phyloP scores from a whole-genome alignment of 306 rosid species.

The Trifolium repens region DNA sequence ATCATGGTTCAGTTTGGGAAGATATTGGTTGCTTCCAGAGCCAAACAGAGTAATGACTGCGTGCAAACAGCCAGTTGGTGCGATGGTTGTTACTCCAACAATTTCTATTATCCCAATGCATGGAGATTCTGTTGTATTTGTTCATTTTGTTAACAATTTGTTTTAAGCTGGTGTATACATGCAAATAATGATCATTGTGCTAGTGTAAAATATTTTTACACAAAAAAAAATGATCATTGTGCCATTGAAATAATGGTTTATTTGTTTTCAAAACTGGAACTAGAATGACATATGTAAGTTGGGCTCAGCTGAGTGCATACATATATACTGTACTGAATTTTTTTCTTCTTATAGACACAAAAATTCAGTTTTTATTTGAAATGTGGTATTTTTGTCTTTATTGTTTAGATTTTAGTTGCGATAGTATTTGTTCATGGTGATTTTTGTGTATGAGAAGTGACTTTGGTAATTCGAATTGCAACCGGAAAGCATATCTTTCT shows the following conservation, averaged over 20 bases:
- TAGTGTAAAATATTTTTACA: too few relatives aligned
- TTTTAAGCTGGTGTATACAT: constrained; percentile 25
- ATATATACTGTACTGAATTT: not conserved
- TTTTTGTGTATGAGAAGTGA: too few relatives aligned
- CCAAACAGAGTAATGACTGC: constrained; percentile 61
- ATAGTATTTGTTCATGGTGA: too few relatives aligned
- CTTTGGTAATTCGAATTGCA: too few relatives aligned
- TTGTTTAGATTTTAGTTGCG: too few relatives aligned
- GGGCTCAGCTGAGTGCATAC: not conserved
- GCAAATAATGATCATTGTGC: constrained; percentile 38
- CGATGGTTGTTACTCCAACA: constrained; percentile 62
- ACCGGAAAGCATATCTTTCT: too few relatives aligned
- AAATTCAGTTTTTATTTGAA: too few relatives aligned
- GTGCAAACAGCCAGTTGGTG: constrained; percentile 65
- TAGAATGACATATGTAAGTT: not conserved
- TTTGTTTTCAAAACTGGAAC: constrained; percentile 7
- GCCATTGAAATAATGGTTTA: constrained; percentile 17
- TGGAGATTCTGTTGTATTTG: constrained; percentile 60
- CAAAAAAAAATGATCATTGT: constrained; percentile 9
- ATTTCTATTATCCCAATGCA: constrained; percentile 57
- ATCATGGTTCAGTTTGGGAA: constrained; percentile 55
- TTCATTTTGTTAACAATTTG: constrained; percentile 36
- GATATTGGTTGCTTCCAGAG: constrained; percentile 61
- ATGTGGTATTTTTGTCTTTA: too few relatives aligned
- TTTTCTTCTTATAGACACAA: not conserved